Evolutionary conservation across 2,329 filamentous ascomycete genomes (phyloP).

Genomic region (Leptographium procerum): DNA sequence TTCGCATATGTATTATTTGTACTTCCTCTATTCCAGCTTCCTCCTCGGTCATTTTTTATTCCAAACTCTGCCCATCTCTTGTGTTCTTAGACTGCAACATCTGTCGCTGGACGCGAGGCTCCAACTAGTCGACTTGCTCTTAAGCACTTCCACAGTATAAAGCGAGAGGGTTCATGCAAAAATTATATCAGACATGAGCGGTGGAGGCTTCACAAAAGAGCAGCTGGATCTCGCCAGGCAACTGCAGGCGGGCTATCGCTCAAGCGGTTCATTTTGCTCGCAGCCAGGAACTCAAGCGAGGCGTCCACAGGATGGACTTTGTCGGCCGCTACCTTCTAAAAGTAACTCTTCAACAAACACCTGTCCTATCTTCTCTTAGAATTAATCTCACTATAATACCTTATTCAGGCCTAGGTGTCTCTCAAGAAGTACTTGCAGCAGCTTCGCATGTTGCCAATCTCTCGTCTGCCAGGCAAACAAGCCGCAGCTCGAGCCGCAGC

Average conservation of each 20-base stretch:
- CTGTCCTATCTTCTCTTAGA: neutral
- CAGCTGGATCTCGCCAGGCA: constrained; percentile 11
- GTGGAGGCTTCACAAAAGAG: constrained; percentile 3
- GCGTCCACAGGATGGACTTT: neutral
- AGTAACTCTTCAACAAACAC: neutral
- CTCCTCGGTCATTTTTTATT: too few relatives aligned
- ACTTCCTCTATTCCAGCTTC: neutral
- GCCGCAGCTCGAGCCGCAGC: neutral
- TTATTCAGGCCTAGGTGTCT: neutral
- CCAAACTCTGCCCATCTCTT: neutral
- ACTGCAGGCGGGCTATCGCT: constrained; percentile 5
- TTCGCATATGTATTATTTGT: neutral
- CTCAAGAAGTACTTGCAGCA: neutral
- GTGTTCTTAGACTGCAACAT: neutral
- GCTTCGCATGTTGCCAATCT: neutral
- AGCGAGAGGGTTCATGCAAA: neutral
- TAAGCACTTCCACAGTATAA: neutral
- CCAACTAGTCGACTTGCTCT: neutral
- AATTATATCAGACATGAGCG: neutral
- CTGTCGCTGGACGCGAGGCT: neutral
- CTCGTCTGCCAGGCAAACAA: neutral
- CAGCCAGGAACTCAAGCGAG: neutral
- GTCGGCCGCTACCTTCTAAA: neutral
- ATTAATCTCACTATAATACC: neutral
- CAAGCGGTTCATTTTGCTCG: constrained; percentile 5